A percentile compares a stretch with the other conserved stretches of the same genome.
Evolutionary conservation across 768 basidiomycete genomes (phyloP).

Genomic region (Boletus eberwhitei): DNA sequence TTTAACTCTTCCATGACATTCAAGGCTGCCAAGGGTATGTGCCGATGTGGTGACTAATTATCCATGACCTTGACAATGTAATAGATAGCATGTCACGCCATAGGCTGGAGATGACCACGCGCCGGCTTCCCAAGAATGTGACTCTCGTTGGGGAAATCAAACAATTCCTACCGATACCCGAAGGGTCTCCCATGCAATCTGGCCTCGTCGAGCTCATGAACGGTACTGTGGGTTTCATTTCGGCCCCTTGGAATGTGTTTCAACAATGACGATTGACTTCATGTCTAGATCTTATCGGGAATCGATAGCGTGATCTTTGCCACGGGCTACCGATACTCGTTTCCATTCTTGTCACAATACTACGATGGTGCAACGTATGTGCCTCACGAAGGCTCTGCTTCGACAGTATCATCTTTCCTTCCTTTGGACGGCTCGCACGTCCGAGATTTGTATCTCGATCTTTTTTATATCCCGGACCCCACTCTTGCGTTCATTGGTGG

Average conservation of each 20-base stretch:
- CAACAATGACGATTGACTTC: no score
- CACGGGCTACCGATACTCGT: constrained; percentile 13
- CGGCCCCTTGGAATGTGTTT: background rate
- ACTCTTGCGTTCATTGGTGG: constrained; percentile 12
- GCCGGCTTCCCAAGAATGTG: constrained; percentile 10
- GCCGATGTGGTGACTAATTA: background rate
- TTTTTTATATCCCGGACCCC: constrained; percentile 13
- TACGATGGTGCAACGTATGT: constrained; percentile 8
- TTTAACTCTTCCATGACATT: background rate
- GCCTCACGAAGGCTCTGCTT: background rate
- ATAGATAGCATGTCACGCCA: background rate
- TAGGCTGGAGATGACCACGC: background rate
- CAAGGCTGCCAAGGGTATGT: constrained; percentile 6
- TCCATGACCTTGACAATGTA: background rate
- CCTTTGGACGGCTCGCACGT: constrained; percentile 6
- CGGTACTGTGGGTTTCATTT: constrained; percentile 5
- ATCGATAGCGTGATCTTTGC: constrained; percentile 13
- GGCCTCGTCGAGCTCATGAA: constrained; percentile 13
- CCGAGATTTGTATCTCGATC: constrained; percentile 14
- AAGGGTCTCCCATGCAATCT: constrained; percentile 12
- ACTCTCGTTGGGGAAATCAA: constrained; percentile 14
- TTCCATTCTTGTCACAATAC: constrained; percentile 16
- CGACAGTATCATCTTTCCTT: constrained; percentile 6
- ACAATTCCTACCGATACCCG: constrained; percentile 1
- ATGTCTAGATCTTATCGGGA: constrained; percentile 7